Percentiles rank a stretch among this genome's conserved stretches.
phyloP scores from a whole-genome alignment of 176 grass and related monocot species.

The Juncus inflexus region DNA sequence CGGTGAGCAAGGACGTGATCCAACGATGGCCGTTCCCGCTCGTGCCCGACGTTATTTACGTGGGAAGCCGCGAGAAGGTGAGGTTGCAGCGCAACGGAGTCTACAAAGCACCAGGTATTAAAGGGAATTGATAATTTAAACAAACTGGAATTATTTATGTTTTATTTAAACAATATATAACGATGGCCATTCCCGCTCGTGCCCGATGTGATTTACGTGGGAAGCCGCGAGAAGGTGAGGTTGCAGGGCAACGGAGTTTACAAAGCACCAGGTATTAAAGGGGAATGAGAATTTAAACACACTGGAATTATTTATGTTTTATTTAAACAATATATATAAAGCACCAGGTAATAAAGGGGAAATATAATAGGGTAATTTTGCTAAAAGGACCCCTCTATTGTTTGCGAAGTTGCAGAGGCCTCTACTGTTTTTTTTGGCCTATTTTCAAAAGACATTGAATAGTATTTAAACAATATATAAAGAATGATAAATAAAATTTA shows the following conservation, averaged over 20 bases:
- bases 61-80: conserved; percentile 35
- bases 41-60: conserved; percentile 73
- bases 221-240: conserved; percentile 40
- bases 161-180: background rate
- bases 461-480: too few relatives aligned
- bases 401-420: too few relatives aligned
- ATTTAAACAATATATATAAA: too few relatives aligned
- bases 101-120: conserved; percentile 71
- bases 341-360: too few relatives aligned
- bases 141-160: too few relatives aligned
- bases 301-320: too few relatives aligned
- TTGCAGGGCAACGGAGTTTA: conserved; percentile 74
- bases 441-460: too few relatives aligned
- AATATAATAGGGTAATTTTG: too few relatives aligned
- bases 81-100: conserved; percentile 71
- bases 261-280: conserved; percentile 52
- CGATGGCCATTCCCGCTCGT: conserved; percentile 88
- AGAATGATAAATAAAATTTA: too few relatives aligned
- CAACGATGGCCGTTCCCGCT: conserved; percentile 88
- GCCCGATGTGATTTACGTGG: conserved; percentile 65
- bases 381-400: background rate
- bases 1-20: conserved; percentile 91
- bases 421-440: too few relatives aligned
- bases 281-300: too few relatives aligned
- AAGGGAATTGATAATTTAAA: background rate